A percentile compares a stretch with the other conserved stretches of the same genome.
These are phyloP conservation scores for Fusarium nematophilum DNA, from an alignment of 2,329 filamentous ascomycete species.

Conservation along the genomic window DNA sequence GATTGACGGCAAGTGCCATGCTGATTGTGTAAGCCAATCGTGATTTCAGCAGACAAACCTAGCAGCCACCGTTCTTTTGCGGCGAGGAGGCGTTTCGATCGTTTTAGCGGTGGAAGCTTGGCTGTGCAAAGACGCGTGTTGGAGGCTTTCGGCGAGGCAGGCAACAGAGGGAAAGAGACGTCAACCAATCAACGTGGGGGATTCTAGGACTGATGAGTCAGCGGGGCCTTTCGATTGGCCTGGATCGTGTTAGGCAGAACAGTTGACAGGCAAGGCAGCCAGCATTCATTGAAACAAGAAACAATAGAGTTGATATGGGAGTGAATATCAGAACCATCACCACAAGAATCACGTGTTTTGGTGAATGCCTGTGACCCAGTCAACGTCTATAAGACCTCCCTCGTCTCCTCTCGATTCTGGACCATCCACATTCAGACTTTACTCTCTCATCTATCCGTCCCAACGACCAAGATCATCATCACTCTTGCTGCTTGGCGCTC, in stretches of 20 bases:
- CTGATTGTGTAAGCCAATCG: slow-evolving; percentile 11
- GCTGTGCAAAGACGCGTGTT: background rate
- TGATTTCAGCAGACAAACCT: background rate
- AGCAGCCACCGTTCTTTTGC: background rate
- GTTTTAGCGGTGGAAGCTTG: too few relatives aligned
- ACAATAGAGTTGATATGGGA: too few relatives aligned
- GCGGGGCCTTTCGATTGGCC: background rate
- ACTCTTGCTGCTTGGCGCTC: too few relatives aligned
- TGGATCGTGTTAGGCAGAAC: slow-evolving; percentile 5
- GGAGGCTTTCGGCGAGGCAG: slow-evolving; percentile 7
- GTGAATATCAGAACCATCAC: too few relatives aligned
- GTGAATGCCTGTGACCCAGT: too few relatives aligned
- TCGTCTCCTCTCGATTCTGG: too few relatives aligned
- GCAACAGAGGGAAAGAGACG: slow-evolving; percentile 14
- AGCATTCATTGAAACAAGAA: too few relatives aligned
- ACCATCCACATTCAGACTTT: too few relatives aligned
- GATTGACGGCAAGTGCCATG: background rate
- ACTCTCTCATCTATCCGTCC: too few relatives aligned
- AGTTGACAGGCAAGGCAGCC: slow-evolving; percentile 25
- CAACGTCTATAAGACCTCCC: too few relatives aligned
- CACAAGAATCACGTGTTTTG: too few relatives aligned
- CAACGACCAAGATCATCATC: too few relatives aligned
- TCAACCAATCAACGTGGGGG: slow-evolving; percentile 9
- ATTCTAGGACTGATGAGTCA: background rate
- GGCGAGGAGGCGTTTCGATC: background rate